Base-by-base conservation (phyloP, 1,139 yeast genomes). In the Sugiyamaella novakii region DNA sequence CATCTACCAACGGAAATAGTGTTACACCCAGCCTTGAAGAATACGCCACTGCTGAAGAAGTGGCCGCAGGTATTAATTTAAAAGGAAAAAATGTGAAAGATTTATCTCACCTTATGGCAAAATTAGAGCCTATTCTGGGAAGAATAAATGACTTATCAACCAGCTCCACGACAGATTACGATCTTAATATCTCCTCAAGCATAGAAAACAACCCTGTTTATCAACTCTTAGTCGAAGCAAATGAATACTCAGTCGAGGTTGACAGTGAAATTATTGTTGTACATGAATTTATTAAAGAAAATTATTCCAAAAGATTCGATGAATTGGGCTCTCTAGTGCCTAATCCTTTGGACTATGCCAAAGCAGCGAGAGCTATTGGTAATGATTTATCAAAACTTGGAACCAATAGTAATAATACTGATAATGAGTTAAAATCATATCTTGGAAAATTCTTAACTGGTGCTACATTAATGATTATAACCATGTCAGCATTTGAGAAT, bases 391-490 rank as follows among this genome's bases (percentile, higher is more conserved):
- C 63, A 0, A 63, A 66, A 10, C 51, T 58, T 11, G 54, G 50
- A 12, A 38, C 59, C 18, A 70, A 73, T 5, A 28, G 15, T 12
- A 27, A n/a, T n/a, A 18, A 25, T 12, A 12, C 27, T 5, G 17
- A 28, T 3, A 65, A 68, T 21, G 47, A 47, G 18, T 67, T 57
- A 48, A 77, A 75, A 49, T 54, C 59, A 0, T 62, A 69, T 12
- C 65, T 83, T 38, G 69, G 70, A 43, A 53, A 55, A 1, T 70
- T 81, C 37, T 59, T 84, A 1, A 66, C 79, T 3, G 78, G 77
- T 47, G 95, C 89, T 46, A 85, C 85, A 56, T 72, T 82, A 0
- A 73, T 89, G 62, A 84, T 87, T 2, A 68, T 89, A 5, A 78
- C 84, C 1, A 87, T 89, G 84, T 79, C 95, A 0, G 83, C 87